Evolutionary conservation across 2,329 filamentous ascomycete species (phyloP).

Genomic region (Kalmusia sp.): DNA sequence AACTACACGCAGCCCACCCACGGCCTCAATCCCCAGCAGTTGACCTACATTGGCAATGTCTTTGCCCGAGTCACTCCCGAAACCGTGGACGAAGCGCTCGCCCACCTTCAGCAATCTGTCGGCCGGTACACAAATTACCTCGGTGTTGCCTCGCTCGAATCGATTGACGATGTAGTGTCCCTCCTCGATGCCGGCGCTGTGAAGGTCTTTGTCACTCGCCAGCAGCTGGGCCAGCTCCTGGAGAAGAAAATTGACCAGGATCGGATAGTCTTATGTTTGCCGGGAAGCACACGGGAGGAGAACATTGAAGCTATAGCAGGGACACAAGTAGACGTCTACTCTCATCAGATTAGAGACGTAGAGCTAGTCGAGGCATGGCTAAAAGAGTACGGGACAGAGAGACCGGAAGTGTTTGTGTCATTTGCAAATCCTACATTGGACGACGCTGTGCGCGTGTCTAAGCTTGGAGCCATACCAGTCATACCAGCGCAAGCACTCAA

Average conservation of each 20-base stretch:
- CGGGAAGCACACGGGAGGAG: conserved; percentile 51
- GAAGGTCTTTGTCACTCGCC: conserved; percentile 80
- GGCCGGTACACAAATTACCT: conserved; percentile 70
- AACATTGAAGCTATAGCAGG: conserved; percentile 49
- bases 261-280: conserved; percentile 64
- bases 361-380: conserved; percentile 54
- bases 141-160: conserved; percentile 74
- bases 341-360: conserved; percentile 51
- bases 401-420: conserved; percentile 60
- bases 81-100: conserved; percentile 55
- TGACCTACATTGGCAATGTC: conserved; percentile 66
- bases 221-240: conserved; percentile 67
- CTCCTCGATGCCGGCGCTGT: conserved; percentile 85
- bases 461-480: conserved; percentile 68
- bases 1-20: conserved; percentile 52
- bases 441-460: conserved; percentile 50
- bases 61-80: conserved; percentile 61
- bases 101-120: conserved; percentile 65
- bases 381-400: conserved; percentile 56
- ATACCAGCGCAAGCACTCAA: conserved; percentile 75
- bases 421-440: conserved; percentile 51
- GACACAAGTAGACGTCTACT: conserved; percentile 54
- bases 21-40: conserved; percentile 58
- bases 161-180: conserved; percentile 75
- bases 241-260: conserved; percentile 60